Evolutionary conservation across 805 yeast species (phyloP), one percentile per base, ranked within the genome.

Genomic region (Maudiozyma saulgeensis): DNA sequence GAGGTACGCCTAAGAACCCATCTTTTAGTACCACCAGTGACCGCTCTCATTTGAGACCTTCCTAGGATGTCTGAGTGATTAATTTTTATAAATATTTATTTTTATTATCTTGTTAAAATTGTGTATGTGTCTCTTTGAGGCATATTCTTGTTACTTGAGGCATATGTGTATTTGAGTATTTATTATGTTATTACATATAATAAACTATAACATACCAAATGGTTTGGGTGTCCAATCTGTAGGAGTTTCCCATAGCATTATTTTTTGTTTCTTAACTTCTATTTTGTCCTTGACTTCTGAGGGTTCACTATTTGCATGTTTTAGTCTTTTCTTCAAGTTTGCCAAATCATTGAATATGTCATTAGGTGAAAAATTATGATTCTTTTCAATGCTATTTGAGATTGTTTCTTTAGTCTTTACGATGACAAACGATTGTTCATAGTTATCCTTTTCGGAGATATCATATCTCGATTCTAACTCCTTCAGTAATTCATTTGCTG

Each of bases 31-130:
- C 83, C 80, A 76, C 70, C 88, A 72, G 89, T 84, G 90, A 83
- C 90, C 91, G 93, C 87, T 75, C 75, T 66, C 52, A 47, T 51
- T 39, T 53, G 69, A 66, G 78, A 75, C 87, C 91, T 84, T 84
- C 91, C 90, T 80, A 81, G 93, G 90, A 84, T 84, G 93, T 84
- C 93, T 84, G 93, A 84, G 80, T 60, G 64, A 47, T 59, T 47
- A 48, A 43, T 16, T 43, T 41, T 23, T 41, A 41, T 23, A 15
- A 12, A 13, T 41, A 3, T 13, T 23, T 41, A 15, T 25, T 41
- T 39, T 18, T 21, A 7, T 38, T 4, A 18, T 38, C 19, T 12
- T 38, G 26, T 46, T 48, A 18, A 42, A 34, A 13, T 39, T 4
- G 2, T 16, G n/a, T 18, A 18, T 8, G 2, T 18, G 3, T 13